Conservation (phyloP, 148 eudicot species). For the Chenopodium album region DNA sequence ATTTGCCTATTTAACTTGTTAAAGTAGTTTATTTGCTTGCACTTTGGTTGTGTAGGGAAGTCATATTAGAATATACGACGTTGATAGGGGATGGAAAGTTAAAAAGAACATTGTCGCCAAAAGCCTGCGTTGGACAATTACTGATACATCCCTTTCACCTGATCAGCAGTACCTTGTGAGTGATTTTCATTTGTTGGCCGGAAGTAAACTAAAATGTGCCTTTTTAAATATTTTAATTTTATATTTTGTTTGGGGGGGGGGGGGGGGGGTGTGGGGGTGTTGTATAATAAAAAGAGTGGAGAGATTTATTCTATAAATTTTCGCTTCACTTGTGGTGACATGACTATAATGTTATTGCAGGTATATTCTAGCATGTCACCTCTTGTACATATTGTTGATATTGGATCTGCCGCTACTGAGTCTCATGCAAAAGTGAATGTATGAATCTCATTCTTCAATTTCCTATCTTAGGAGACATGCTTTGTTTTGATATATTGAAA, state of each 20-base stretch:
- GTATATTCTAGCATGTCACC: conserved; percentile 86
- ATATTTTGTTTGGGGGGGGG: neutral
- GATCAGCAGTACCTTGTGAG: conserved; percentile 69
- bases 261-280: neutral
- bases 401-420: conserved; percentile 56
- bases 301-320: neutral
- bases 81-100: conserved; percentile 67
- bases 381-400: conserved; percentile 66
- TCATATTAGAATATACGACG: conserved; percentile 69
- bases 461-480: neutral
- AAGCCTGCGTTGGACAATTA: conserved; percentile 87
- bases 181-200: conserved; percentile 9
- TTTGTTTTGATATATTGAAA: neutral
- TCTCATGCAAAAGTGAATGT: conserved; percentile 82
- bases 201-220: neutral
- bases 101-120: conserved; percentile 65
- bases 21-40: neutral
- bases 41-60: conserved; percentile 52
- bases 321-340: neutral
- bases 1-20: neutral
- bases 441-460: conserved; percentile 22
- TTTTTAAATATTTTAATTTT: too few species aligned
- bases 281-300: neutral
- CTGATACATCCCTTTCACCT: conserved; percentile 86
- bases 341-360: conserved; percentile 37